These are phyloP conservation scores for Thelonectria rubi DNA, from an alignment of 2,329 filamentous ascomycete species.

Conservation along the genomic window DNA sequence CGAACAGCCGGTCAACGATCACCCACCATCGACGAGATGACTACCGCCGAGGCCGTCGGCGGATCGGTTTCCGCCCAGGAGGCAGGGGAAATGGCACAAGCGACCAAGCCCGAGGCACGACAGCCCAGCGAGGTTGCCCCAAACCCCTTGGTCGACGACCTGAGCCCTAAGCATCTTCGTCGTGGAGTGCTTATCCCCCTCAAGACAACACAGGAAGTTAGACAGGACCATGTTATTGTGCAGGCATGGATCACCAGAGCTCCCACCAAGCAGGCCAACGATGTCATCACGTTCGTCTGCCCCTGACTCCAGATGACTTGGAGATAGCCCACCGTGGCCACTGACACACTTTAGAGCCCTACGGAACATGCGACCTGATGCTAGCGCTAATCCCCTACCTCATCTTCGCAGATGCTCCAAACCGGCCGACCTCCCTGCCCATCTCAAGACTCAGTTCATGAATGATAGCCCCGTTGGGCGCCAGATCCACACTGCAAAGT, in stretches of 20 bases:
- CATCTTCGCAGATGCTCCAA: slow-evolving; percentile 83
- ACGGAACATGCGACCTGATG: slow-evolving; percentile 65
- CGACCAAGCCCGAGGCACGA: slow-evolving; percentile 32
- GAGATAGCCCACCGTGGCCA: background rate
- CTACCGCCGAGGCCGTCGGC: slow-evolving; percentile 22
- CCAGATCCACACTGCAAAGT: slow-evolving; percentile 67
- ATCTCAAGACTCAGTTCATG: slow-evolving; percentile 70
- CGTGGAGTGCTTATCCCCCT: slow-evolving; percentile 66
- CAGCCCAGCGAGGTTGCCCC: slow-evolving; percentile 41
- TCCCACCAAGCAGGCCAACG: slow-evolving; percentile 76
- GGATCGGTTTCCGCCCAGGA: slow-evolving; percentile 28
- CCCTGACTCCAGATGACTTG: background rate
- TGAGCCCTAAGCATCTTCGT: slow-evolving; percentile 49
- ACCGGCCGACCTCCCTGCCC: slow-evolving; percentile 71
- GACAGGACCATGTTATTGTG: slow-evolving; percentile 66
- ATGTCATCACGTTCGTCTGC: slow-evolving; percentile 72
- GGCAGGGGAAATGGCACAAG: slow-evolving; percentile 13
- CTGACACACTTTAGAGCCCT: slow-evolving; percentile 57
- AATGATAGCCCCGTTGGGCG: slow-evolving; percentile 64
- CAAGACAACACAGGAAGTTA: slow-evolving; percentile 71
- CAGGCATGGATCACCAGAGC: slow-evolving; percentile 76
- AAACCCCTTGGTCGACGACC: slow-evolving; percentile 51
- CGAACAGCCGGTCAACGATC: slow-evolving; percentile 1
- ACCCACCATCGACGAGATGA: slow-evolving; percentile 25
- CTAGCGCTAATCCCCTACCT: slow-evolving; percentile 70